Evolutionary conservation across 176 grass and related monocot species (phyloP).

Genomic region (Alloteropsis semialata): DNA sequence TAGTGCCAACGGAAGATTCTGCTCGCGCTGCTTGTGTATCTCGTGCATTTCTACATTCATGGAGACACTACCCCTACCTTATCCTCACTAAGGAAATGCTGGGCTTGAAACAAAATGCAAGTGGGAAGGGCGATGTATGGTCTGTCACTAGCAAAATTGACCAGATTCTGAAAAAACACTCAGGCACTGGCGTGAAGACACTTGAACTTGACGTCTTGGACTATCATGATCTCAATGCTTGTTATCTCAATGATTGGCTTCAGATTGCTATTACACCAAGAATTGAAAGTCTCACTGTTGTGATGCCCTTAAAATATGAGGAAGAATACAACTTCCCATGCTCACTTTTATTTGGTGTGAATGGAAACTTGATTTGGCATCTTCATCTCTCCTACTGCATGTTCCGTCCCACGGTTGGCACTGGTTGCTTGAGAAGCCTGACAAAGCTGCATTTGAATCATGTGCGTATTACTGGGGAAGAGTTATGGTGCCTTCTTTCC

Average conservation of each 20-base stretch:
- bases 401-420: not conserved
- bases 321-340: not conserved
- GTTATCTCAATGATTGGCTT: not conserved
- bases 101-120: not conserved
- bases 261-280: not conserved
- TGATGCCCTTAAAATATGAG: not conserved
- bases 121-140: not conserved
- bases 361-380: not conserved
- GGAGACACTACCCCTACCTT: not conserved
- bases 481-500: slow-evolving; percentile 7
- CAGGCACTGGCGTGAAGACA: not conserved
- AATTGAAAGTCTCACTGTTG: not conserved
- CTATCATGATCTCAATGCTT: not conserved
- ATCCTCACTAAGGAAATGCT: not conserved
- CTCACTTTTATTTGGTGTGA: slow-evolving; percentile 16
- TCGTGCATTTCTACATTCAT: not conserved
- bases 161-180: slow-evolving; percentile 7
- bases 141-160: not conserved
- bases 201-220: not conserved
- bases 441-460: not conserved
- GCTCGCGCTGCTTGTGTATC: not conserved
- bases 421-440: not conserved
- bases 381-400: not conserved
- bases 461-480: not conserved
- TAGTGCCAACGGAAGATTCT: not conserved